Evolutionary conservation across 2,329 filamentous ascomycete species (phyloP), one percentile per base, ranked within the genome.

Genomic region (Cladosporium sp.): DNA sequence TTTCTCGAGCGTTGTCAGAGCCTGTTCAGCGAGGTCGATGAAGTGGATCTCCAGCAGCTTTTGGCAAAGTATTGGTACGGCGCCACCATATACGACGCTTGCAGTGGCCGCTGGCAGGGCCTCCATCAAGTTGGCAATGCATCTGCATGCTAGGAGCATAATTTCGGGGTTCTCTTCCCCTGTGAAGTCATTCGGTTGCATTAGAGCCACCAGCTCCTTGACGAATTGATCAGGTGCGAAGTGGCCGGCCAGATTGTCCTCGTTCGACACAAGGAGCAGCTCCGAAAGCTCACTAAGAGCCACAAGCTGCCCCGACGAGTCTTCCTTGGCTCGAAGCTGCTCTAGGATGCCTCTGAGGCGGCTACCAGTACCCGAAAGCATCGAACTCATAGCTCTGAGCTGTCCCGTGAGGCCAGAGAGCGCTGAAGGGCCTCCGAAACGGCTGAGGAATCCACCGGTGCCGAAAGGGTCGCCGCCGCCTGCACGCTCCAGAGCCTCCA

Each of bases 91-190:
- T 3, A 97, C 93, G 11, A 98, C 90, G 67, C 95, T 96, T 10
- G 90, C 88, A 45, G 93, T 93, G 53, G 92, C 92, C 33, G 89
- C 85, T 16, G 93, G 91, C 31, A 98, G 75, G 22, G 92, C 95
- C 69, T 98, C 93, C 93, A 98, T 98, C 52, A 98, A 72, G 68
- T 98, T 97, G 55, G 93, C 93, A 62, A 98, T 80, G 70, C 89
- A 97, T 55, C 95, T 87, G 67, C 93, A 98, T 16, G 93, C 92
- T 55, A 97, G 78, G 10, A 98, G 83, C 92, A 97, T 97, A 56
- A 97, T 89, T 69, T 98, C 93, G 0, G 91, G 88, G 61, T 95
- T 96, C 67, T 95, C 90, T 63, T 95, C 89, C 18, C 84, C 85
- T 13, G 65, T 68, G 58, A 88, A 83, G 53, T 95, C 89, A 65